Base-by-base conservation (phyloP, 768 basidiomycete species). In the Stropharia rugosoannulata region DNA sequence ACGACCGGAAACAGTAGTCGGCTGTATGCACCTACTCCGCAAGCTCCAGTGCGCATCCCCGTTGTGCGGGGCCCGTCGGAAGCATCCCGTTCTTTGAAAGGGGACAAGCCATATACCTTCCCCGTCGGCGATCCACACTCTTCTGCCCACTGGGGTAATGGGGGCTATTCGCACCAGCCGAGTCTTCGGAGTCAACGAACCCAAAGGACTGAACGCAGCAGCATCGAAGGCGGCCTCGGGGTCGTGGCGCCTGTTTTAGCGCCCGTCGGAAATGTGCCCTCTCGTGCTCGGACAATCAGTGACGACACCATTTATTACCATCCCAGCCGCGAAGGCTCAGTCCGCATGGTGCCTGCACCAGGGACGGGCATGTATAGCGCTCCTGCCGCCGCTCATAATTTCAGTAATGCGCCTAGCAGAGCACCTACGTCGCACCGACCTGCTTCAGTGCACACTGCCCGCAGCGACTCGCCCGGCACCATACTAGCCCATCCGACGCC, bases 241-340 rank as follows among this genome's bases (percentile, higher is more conserved):
- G 41, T 41, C 40, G 16, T 27, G 2, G 39, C 41, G 3, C 40
- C 15, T 18, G 10, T 16, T 15, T 15, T 4, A 3, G 27, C 39
- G 13, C 5, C 39, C 22, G 22, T 51, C 38, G 39, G 40, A 15
- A 39, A 25, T 5, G 22, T 13, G 3, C 40, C 50, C 15, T 8
- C 40, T 9, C 51, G 37, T 8, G 18, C 29, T 4, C 42, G 42
- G 27, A 45, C 25, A 16, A 27, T 11, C 16, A 36, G 29, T 16
- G 51, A 52, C 35, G 51, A 52, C 18, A 18, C 51, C 1, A 52
- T 52, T 13, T 52, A 52, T 5, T 52, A 52, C 13, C 51, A 52
- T 18, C 51, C 51, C 7, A 52, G 51, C 13, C 41, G 51, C 4
- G 51, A 52, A 29, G 18, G 10, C n/a, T 43, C 27, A 16, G 9